Percentiles rank a stretch among this genome's conserved stretches.
Evolutionary conservation across 2,329 filamentous ascomycete species (phyloP).

Genomic region (Penicillium sumatraense): DNA sequence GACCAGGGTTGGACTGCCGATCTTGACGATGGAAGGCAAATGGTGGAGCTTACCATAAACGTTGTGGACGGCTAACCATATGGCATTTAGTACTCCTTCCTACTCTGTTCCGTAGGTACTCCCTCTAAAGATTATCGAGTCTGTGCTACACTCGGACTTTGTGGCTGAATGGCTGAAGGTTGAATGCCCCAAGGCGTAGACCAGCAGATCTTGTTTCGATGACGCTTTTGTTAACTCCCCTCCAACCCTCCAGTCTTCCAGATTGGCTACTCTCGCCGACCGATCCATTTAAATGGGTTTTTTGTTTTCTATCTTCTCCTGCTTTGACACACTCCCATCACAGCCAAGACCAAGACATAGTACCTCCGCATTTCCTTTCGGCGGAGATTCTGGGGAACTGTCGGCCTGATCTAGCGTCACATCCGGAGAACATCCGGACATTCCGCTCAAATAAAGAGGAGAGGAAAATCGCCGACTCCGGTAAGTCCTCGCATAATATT

Average conservation of each 20-base stretch:
- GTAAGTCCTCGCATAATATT: not conserved
- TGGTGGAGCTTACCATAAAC: no score
- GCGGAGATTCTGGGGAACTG: not conserved
- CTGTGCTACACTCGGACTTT: not conserved
- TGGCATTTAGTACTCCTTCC: no score
- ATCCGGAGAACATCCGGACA: not conserved
- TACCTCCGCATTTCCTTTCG: not conserved
- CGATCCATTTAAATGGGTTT: not conserved
- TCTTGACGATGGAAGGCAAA: constrained; percentile 8
- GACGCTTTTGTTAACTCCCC: not conserved
- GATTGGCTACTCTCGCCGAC: not conserved
- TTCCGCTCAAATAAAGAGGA: not conserved
- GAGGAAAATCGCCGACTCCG: not conserved
- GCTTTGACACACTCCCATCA: no score
- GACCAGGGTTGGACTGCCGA: constrained; percentile 13
- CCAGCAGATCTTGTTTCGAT: not conserved
- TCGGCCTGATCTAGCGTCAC: not conserved
- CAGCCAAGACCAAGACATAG: not conserved
- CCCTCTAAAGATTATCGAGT: no score
- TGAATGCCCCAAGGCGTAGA: no score
- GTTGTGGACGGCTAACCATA: not conserved
- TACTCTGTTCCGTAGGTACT: no score
- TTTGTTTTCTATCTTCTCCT: not conserved
- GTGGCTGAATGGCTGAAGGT: not conserved
- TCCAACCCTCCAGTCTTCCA: not conserved